Base-by-base conservation (phyloP, 1,139 yeast genomes). In the Sugiyamaella japonica region DNA sequence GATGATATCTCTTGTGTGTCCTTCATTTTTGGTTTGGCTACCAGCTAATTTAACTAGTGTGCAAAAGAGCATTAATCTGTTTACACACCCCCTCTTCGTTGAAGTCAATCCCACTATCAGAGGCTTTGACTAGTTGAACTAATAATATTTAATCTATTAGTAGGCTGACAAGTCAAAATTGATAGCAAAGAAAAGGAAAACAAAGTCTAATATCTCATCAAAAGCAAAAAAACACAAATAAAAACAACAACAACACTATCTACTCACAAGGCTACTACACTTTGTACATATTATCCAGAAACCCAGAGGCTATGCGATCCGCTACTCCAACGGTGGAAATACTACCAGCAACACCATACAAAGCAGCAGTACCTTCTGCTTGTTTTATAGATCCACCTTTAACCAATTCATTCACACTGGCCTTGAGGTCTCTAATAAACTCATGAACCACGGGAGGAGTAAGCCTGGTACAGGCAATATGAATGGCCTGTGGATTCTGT, bases 321-420 rank as follows among this genome's bases (percentile, higher is more conserved):
- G 91, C 97, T n/a, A 93, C 84, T 1, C 96, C 95, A 0, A 84
- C 80, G 0, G 97, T 89, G 56, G 81, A 76, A 34, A 93, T 82
- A 65, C 93, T 87, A 6, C 97, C 97, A 0, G 98, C 98, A 48
- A 91, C 95, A 61, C 99, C 98, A 66, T 93, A 93, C 52, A 93
- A 69, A 1, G 95, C 96, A 17, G 96, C 93, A 2, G 96, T 89
- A 34, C 78, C 77, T 15, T 75, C 70, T 7, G 68, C 62, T 1
- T 70, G 63, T 13, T 63, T 57, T 2, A 64, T 67, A 2, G 73
- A 63, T 28, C 65, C 71, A 40, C 66, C 69, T 3, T 54, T 55
- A 1, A 72, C 71, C 44, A 82, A 67, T 44, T 76, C 80, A 17
- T 66, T 63, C 1, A 86, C 82, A 13, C 79, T 70, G 0, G 64